Base-by-base conservation (phyloP, 148 eudicot genomes). In the Pharnaceum exiguum region DNA sequence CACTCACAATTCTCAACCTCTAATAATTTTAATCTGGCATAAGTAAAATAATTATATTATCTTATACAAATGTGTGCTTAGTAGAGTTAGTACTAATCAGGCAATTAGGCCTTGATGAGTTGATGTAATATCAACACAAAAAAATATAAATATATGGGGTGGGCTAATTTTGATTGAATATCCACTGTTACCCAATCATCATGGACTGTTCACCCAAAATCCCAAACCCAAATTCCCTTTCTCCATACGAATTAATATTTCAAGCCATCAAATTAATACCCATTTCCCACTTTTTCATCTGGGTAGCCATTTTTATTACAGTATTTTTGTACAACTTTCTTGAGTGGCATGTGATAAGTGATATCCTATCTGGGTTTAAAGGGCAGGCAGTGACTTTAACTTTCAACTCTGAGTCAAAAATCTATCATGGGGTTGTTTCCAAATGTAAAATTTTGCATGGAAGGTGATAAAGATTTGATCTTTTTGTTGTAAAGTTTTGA, bases 391-490 rank as follows among this genome's bases (percentile, higher is more conserved):
- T 88, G 1, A 42, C 38, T 0, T 67, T 91, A 46, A 74, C 79
- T 22, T 88, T 65, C 55, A 73, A 88, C 71, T 46, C 88, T 0
- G 77, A 77, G 39, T 91, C 86, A 0, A 57, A 75, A 21, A 45
- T 85, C 26, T 91, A 85, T 42, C 68, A 78, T 7, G 78, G 74
- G 0, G 90, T 91, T 48, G 98, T 69, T 56, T 80, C 96, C 12
- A 91, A 81, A 74, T 91, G 98, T 68, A 65, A 62, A 24, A 69
- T 76, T 76, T 87, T 91, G 66, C 90, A 82, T 29, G 86, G 82
- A 30, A 85, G 98, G 98, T 91, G 32, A n/a, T 10, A 43, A 22
- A 18, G 25, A 7, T 60, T 46, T 38, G 43, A 17, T 30, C 2
- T 45, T 48, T 26, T 40, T 21, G 16, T 25, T 6, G 3, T 46